Percentiles rank a stretch among this genome's conserved stretches.
Evolutionary conservation across 371 early-diverging fungal genomes (phyloP).

Genomic region (Lichtheimia hyalospora): DNA sequence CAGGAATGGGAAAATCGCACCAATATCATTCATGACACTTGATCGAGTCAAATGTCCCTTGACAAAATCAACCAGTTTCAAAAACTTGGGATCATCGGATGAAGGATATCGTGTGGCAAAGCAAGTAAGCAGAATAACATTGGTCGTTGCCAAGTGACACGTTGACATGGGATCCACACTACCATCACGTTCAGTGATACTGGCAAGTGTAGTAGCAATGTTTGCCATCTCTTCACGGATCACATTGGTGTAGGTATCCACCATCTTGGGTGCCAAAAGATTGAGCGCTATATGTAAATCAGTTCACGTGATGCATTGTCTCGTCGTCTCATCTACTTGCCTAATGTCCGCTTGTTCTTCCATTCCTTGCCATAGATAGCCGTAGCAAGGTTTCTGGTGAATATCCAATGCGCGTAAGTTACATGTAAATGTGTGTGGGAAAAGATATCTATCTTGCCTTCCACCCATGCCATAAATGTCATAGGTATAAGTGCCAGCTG

Average conservation of each 20-base stretch:
- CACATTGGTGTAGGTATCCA: neutral
- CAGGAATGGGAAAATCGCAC: conserved; percentile 13
- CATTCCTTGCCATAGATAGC: conserved; percentile 11
- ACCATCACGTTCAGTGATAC: neutral
- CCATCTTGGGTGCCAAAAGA: conserved; percentile 12
- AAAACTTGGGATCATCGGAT: conserved; percentile 9
- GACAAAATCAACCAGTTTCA: conserved; percentile 2
- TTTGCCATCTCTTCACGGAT: conserved; percentile 3
- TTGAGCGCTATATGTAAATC: neutral
- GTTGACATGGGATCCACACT: conserved; percentile 8
- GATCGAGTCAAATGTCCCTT: neutral
- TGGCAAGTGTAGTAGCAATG: neutral
- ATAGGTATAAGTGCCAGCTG: conserved; percentile 6
- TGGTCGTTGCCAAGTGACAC: conserved; percentile 11
- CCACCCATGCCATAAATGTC: conserved; percentile 19
- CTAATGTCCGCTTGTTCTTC: conserved; percentile 9
- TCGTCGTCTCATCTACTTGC: neutral
- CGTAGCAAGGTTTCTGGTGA: conserved; percentile 7
- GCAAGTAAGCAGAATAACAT: conserved; percentile 8
- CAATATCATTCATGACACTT: conserved; percentile 7
- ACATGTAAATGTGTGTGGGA: neutral
- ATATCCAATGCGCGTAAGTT: neutral
- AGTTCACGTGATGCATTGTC: too few relatives aligned
- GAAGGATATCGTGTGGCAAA: conserved; percentile 7
- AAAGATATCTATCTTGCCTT: conserved; percentile 7